phyloP scores from a whole-genome alignment of 2,329 filamentous ascomycete genomes.

The Tothia fuscella region DNA sequence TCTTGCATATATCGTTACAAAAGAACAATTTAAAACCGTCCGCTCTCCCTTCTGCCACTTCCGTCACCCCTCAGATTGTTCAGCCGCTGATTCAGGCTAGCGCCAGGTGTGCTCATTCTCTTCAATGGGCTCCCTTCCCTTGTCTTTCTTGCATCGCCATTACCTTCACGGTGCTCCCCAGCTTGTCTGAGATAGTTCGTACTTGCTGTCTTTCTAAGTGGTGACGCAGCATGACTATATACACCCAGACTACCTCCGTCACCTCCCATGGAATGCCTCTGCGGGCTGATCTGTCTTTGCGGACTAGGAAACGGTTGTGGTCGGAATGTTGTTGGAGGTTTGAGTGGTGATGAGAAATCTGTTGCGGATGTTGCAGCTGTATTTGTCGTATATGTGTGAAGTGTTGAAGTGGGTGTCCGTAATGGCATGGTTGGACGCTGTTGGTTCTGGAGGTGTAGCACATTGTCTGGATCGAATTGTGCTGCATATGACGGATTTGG shows the following conservation, averaged over 20 bases:
- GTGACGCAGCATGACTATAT: conserved; percentile 68
- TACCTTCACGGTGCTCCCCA: conserved; percentile 14
- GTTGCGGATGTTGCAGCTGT: conserved; percentile 19
- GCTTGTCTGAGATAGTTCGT: conserved; percentile 35
- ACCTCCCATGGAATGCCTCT: conserved; percentile 28
- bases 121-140: conserved; percentile 33
- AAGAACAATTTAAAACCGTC: conserved; percentile 8
- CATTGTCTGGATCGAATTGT: conserved; percentile 57
- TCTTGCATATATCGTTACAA: no score
- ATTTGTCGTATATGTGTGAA: conserved; percentile 27
- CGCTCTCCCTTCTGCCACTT: conserved; percentile 1
- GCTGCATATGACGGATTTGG: conserved; percentile 71
- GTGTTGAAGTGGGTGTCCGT: conserved; percentile 2
- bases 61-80: conserved; percentile 5
- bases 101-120: conserved; percentile 27
- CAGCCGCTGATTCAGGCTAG: conserved; percentile 5
- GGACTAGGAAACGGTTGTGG: conserved; percentile 30
- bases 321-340: conserved; percentile 30
- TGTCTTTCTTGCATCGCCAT: conserved; percentile 19
- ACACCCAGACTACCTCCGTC: conserved; percentile 73
- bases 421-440: not conserved
- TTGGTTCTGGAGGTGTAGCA: conserved; percentile 3
- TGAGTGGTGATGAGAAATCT: conserved; percentile 36
- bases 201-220: conserved; percentile 65
- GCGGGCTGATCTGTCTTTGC: conserved; percentile 37